Evolutionary conservation across 305 asterid species (phyloP).

Genomic region (Vinca major): DNA sequence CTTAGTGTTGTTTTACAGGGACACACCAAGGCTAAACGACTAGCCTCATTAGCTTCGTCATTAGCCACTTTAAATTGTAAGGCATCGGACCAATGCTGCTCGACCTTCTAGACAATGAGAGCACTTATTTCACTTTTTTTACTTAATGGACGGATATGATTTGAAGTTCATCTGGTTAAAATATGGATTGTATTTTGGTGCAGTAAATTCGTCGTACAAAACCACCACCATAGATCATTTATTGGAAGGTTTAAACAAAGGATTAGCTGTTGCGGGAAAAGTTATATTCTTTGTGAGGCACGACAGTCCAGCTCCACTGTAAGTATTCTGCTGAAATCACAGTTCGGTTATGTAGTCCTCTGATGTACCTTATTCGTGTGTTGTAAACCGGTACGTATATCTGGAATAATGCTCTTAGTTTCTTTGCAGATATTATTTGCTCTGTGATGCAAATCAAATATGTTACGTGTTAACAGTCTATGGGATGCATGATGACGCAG

Average conservation of each 20-base stretch:
- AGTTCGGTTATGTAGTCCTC: neutral
- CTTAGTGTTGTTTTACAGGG: constrained; percentile 40
- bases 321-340: constrained; percentile 21
- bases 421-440: constrained; percentile 58
- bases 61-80: constrained; percentile 54
- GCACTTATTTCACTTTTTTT: constrained; percentile 10
- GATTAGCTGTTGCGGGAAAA: constrained; percentile 48
- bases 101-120: neutral
- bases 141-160: constrained; percentile 13
- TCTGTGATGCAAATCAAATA: constrained; percentile 66
- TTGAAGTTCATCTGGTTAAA: constrained; percentile 1
- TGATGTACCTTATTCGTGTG: too few species aligned
- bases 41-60: constrained; percentile 61
- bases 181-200: constrained; percentile 14
- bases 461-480: constrained; percentile 65
- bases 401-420: neutral
- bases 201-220: constrained; percentile 56
- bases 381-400: neutral
- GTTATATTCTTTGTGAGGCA: constrained; percentile 50
- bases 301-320: constrained; percentile 54
- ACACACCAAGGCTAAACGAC: constrained; percentile 58
- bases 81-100: constrained; percentile 17
- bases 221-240: constrained; percentile 42
- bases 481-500: constrained; percentile 60
- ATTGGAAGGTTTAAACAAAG: constrained; percentile 61